phyloP scores from a whole-genome alignment of 2,329 filamentous ascomycete species.

The Sclerotinia nivalis region DNA sequence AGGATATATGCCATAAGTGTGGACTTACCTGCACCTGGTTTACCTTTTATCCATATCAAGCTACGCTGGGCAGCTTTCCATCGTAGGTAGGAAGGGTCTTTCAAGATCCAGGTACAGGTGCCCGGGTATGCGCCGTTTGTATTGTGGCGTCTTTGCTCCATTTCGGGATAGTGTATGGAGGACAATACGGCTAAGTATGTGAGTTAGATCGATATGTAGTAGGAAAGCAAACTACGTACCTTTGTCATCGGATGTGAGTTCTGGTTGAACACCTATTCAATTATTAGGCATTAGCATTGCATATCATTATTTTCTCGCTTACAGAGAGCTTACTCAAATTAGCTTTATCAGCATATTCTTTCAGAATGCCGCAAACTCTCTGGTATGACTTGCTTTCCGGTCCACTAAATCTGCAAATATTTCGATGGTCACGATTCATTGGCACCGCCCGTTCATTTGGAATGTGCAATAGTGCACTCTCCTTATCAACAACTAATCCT shows the following conservation, averaged over 20 bases:
- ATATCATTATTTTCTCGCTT: not conserved
- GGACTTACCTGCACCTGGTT: conserved; percentile 47
- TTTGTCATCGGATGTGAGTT: not conserved
- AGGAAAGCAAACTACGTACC: not conserved
- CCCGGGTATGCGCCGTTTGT: conserved; percentile 33
- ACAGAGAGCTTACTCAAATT: not conserved
- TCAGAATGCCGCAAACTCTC: conserved; percentile 5
- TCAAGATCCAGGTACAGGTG: conserved; percentile 43
- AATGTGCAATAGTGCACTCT: conserved; percentile 20
- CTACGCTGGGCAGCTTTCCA: conserved; percentile 33
- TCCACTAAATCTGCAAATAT: conserved; percentile 27
- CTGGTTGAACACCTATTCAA: conserved; percentile 8
- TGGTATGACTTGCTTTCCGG: conserved; percentile 8
- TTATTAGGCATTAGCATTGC: conserved; percentile 1
- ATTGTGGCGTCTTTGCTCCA: conserved; percentile 36
- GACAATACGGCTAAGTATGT: not conserved
- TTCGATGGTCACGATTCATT: conserved; percentile 28
- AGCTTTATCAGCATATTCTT: conserved; percentile 10
- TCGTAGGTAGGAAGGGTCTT: conserved; percentile 32
- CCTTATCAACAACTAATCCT: conserved; percentile 19
- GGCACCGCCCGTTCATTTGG: conserved; percentile 2
- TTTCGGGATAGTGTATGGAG: conserved; percentile 40
- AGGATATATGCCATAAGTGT: conserved; percentile 44
- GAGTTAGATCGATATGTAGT: not conserved
- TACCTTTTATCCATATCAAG: conserved; percentile 46